Base-by-base conservation (phyloP, 2,329 filamentous ascomycete species). In the Verruconis gallopava region DNA sequence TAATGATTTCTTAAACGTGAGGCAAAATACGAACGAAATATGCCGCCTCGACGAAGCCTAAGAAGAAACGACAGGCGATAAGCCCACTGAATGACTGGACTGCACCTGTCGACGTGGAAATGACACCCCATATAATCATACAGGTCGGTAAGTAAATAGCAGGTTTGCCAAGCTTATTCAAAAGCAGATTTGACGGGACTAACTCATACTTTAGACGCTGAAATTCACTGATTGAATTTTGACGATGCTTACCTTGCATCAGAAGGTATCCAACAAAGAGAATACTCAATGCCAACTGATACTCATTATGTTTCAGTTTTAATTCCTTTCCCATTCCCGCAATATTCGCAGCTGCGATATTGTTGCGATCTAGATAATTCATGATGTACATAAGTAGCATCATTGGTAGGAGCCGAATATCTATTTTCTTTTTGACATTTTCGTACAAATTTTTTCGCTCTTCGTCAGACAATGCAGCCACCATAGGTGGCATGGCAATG, bases 371-470 rank as follows among this genome's bases (percentile, higher is more conserved):
- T 33, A 75, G 64, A n/a, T 30, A 30, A n/a, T 30, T 30, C 25
- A 30, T 30, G 25, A 30, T 30, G 38, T 51, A 56, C 25, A 32
- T 44, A 48, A 85, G 56, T 38, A 85, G 73, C 44, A 85, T 65
- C 59, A 77, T 77, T 0, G 79, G 79, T 51, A 85, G 63, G 57
- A 85, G 46, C 39, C 80, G 69, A 15, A 69, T 51, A 54, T 86
- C 81, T 42, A 86, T 76, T 62, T 85, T 86, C 50, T 75, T 71
- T 56, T 76, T 71, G 51, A 88, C 61, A 32, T 64, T 68, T 44
- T 60, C 65, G 54, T 84, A 78, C 1, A 73, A 62, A n/a, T 54
- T 53, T 1, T 54, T 53, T 9, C 77, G 71, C 45, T 74, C 68
- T 33, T 69, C 71, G 13, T 30, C 25, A 30, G n/a, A n/a, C n/a